phyloP scores from a whole-genome alignment of 2,329 filamentous ascomycete species.

The Coniosporium tulheliwenetii region DNA sequence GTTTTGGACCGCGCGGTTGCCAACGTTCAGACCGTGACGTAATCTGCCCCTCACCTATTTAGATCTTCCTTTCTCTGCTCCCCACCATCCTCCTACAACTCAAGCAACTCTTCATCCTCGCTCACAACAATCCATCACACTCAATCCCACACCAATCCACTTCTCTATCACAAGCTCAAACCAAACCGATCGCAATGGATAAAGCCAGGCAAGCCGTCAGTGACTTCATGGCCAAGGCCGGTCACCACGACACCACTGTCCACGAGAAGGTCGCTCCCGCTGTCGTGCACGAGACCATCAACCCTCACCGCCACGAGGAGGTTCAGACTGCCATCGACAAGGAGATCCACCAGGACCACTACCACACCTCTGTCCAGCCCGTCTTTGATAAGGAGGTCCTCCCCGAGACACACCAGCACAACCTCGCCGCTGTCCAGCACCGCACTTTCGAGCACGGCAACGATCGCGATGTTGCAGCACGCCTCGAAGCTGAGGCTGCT shows the following conservation, averaged over 20 bases:
- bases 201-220: conserved; percentile 47
- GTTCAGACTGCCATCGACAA: conserved; percentile 46
- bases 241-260: conserved; percentile 55
- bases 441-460: conserved; percentile 47
- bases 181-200: conserved; percentile 34
- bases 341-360: conserved; percentile 57
- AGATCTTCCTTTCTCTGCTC: too few species aligned
- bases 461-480: conserved; percentile 27
- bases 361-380: conserved; percentile 55
- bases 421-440: conserved; percentile 42
- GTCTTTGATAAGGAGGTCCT: conserved; percentile 38
- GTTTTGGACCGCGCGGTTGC: too few species aligned
- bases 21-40: too few species aligned
- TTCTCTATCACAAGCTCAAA: too few species aligned
- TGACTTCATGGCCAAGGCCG: conserved; percentile 42
- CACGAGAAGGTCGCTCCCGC: conserved; percentile 48
- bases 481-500: conserved; percentile 36
- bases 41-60: too few species aligned
- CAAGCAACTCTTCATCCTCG: too few species aligned
- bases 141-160: too few species aligned
- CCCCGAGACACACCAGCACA: conserved; percentile 48
- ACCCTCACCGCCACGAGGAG: conserved; percentile 46
- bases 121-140: too few species aligned
- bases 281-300: conserved; percentile 44
- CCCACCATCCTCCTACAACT: too few species aligned